A percentile compares a stretch with the other conserved stretches of the same genome.
Evolutionary conservation across 257 asterid species (phyloP).

Genomic region (Scutellaria minor): DNA sequence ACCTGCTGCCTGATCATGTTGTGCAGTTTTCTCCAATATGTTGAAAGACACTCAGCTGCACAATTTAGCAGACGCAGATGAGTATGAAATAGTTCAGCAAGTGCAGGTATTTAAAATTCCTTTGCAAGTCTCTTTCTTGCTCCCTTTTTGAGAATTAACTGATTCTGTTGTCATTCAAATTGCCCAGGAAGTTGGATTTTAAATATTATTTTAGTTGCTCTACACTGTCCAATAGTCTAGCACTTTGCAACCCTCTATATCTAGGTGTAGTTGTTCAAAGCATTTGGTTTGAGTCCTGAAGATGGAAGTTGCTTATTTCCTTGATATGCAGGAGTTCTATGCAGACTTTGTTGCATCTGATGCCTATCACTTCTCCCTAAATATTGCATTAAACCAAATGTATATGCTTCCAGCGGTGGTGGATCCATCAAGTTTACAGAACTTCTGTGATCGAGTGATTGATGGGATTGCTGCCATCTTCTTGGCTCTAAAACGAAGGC

Average conservation of each 20-base stretch:
- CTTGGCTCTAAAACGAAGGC: slow-evolving; percentile 84
- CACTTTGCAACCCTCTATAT: background rate
- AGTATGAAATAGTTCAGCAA: slow-evolving; percentile 90
- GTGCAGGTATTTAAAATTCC: slow-evolving; percentile 68
- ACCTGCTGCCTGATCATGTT: slow-evolving; percentile 33
- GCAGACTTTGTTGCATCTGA: slow-evolving; percentile 94
- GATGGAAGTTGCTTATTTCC: slow-evolving; percentile 32
- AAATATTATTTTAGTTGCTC: background rate
- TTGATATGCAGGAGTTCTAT: slow-evolving; percentile 76
- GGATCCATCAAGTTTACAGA: slow-evolving; percentile 82
- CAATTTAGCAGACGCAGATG: slow-evolving; percentile 95
- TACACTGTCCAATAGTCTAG: slow-evolving; percentile 15
- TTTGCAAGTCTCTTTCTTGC: background rate
- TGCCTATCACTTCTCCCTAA: slow-evolving; percentile 80
- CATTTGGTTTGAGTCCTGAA: slow-evolving; percentile 26
- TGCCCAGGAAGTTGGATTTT: background rate
- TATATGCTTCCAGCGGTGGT: slow-evolving; percentile 94
- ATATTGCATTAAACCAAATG: slow-evolving; percentile 76
- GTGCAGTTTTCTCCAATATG: slow-evolving; percentile 93
- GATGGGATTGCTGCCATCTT: slow-evolving; percentile 94
- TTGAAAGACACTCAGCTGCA: slow-evolving; percentile 96
- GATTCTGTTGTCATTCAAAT: background rate
- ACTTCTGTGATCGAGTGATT: slow-evolving; percentile 79
- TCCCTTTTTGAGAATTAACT: background rate
- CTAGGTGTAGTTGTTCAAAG: slow-evolving; percentile 17